Percentiles rank a stretch among this genome's conserved stretches.
Conservation (phyloP, 2,329 filamentous ascomycete genomes). For the Fusarium goolgardi region DNA sequence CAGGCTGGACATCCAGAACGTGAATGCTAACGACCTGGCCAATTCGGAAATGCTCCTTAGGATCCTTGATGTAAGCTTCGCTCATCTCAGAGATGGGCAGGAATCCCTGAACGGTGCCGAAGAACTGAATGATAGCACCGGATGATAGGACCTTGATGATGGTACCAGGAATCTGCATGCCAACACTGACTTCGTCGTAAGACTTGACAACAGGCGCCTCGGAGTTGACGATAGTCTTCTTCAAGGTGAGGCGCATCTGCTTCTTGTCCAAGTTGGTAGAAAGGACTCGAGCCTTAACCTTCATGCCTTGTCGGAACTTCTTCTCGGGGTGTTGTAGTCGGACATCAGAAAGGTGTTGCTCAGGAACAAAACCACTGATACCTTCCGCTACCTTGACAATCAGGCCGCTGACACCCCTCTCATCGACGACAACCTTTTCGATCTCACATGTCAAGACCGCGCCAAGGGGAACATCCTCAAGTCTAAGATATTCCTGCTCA, state of each 20-base stretch:
- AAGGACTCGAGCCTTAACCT: constrained; percentile 86
- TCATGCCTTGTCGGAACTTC: constrained; percentile 89
- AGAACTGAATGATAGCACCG: constrained; percentile 94
- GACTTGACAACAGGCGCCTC: constrained; percentile 82
- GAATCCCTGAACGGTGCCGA: constrained; percentile 84
- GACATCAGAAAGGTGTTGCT: constrained; percentile 89
- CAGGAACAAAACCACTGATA: constrained; percentile 88
- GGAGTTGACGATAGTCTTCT: constrained; percentile 94
- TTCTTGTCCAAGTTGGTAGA: constrained; percentile 80
- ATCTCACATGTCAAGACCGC: constrained; percentile 84
- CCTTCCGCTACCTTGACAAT: constrained; percentile 87
- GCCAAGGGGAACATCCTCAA: constrained; percentile 89
- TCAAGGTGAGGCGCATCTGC: constrained; percentile 87
- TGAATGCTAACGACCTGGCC: constrained; percentile 94
- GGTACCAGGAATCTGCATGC: constrained; percentile 85
- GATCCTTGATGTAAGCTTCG: constrained; percentile 92
- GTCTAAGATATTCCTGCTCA: constrained; percentile 88
- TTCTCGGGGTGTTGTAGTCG: constrained; percentile 92
- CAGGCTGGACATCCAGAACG: constrained; percentile 81
- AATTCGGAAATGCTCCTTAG: constrained; percentile 85
- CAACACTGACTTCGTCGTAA: constrained; percentile 78
- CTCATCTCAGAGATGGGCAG: constrained; percentile 97
- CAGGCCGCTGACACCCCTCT: constrained; percentile 81
- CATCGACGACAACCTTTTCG: constrained; percentile 83
- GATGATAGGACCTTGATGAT: constrained; percentile 82